phyloP scores from a whole-genome alignment of 345 rosid genomes.

The Rhodomyrtus tomentosa region DNA sequence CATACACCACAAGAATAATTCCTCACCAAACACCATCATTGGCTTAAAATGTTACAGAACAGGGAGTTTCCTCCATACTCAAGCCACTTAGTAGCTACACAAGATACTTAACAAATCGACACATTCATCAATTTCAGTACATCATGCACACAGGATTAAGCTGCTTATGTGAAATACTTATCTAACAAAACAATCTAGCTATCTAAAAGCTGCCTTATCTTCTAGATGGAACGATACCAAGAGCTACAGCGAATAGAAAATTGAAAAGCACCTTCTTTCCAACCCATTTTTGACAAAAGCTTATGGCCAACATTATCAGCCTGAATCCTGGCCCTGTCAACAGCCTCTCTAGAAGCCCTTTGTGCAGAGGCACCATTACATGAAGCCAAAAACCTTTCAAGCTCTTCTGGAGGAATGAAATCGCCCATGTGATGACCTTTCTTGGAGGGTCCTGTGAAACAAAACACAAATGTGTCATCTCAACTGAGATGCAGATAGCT shows the following conservation, averaged over 20 bases:
- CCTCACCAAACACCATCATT: neutral
- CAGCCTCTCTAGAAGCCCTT: constrained; percentile 55
- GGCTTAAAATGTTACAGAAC: neutral
- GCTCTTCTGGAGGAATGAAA: constrained; percentile 87
- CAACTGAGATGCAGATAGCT: neutral
- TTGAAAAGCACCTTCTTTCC: constrained; percentile 79
- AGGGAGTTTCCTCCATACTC: neutral
- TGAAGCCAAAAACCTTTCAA: constrained; percentile 76
- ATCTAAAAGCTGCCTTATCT: neutral
- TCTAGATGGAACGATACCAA: neutral
- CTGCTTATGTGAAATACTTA: neutral
- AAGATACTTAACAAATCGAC: neutral
- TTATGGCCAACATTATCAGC: constrained; percentile 96
- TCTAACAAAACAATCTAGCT: neutral
- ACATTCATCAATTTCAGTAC: neutral
- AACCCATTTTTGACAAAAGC: constrained; percentile 95
- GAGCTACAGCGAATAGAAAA: neutral
- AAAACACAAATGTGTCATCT: neutral
- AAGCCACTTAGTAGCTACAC: neutral
- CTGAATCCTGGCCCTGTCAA: constrained; percentile 77
- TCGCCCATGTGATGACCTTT: constrained; percentile 99
- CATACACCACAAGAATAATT: neutral
- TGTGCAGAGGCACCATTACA: constrained; percentile 69
- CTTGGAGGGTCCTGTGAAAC: constrained; percentile 21
- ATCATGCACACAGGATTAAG: neutral